Conservation (phyloP, 345 rosid species). For the Hevea brasiliensis region DNA sequence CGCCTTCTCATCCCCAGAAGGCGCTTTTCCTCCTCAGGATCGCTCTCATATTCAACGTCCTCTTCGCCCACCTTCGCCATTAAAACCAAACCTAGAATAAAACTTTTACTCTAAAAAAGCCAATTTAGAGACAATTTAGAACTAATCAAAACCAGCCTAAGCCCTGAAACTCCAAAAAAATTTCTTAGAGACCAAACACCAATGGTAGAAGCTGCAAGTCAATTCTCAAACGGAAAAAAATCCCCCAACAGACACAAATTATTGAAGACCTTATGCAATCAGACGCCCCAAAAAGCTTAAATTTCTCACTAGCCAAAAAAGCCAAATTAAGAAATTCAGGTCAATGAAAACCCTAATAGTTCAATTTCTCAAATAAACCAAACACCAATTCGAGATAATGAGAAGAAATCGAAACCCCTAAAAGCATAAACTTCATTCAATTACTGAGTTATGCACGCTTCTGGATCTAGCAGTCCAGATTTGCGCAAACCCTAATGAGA, state of each 20-base stretch:
- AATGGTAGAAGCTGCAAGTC: neutral
- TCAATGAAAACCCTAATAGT: neutral
- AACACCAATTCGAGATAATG: neutral
- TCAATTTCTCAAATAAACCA: neutral
- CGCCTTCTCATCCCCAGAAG: conserved; percentile 68
- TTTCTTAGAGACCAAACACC: neutral
- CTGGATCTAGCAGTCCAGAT: conserved; percentile 5
- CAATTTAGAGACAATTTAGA: neutral
- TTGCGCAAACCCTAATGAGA: conserved; percentile 19
- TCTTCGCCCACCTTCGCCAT: conserved; percentile 55
- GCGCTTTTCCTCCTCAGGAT: conserved; percentile 78
- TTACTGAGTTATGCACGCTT: neutral
- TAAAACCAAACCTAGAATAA: conserved; percentile 9
- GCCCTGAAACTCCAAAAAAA: neutral
- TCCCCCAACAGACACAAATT: neutral
- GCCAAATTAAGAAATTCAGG: neutral
- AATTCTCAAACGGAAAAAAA: neutral
- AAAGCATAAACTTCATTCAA: neutral
- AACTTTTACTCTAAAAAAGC: neutral
- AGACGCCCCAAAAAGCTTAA: neutral
- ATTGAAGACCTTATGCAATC: neutral
- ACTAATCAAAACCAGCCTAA: neutral
- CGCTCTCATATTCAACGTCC: conserved; percentile 76
- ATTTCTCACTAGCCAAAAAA: neutral
- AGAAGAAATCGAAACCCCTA: conserved; percentile 8